These are phyloP conservation scores for Epichloe festucae DNA, from an alignment of 2,329 filamentous ascomycete species.

Conservation along the genomic window DNA sequence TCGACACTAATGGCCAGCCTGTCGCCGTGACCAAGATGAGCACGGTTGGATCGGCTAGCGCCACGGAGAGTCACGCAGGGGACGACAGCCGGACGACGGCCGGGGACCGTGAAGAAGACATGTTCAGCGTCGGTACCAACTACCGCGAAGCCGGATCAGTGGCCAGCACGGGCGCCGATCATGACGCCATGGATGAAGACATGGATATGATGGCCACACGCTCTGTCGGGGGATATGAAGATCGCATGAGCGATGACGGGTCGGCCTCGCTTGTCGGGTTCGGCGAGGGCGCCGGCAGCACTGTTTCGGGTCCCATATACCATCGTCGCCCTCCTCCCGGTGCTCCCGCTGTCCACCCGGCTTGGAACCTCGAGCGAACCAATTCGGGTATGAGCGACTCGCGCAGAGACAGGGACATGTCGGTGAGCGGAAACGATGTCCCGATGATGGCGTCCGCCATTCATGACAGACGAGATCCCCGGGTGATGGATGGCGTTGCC, in stretches of 20 bases:
- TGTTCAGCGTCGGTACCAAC: slow-evolving; percentile 55
- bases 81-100: slow-evolving; percentile 39
- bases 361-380: slow-evolving; percentile 36
- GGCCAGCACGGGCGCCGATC: slow-evolving; percentile 36
- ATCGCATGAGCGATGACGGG: slow-evolving; percentile 76
- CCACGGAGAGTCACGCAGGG: slow-evolving; percentile 59
- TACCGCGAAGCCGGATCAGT: slow-evolving; percentile 45
- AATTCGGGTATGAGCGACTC: slow-evolving; percentile 39
- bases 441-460: slow-evolving; percentile 32
- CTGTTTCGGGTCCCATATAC: slow-evolving; percentile 67
- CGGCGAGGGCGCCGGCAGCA: slow-evolving; percentile 80
- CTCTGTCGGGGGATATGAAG: slow-evolving; percentile 43
- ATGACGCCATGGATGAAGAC: slow-evolving; percentile 41
- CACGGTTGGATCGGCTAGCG: slow-evolving; percentile 83
- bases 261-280: slow-evolving; percentile 79
- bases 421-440: slow-evolving; percentile 25
- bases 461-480: slow-evolving; percentile 44
- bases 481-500: slow-evolving; percentile 54
- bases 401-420: slow-evolving; percentile 21
- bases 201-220: slow-evolving; percentile 30
- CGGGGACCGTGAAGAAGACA: slow-evolving; percentile 51
- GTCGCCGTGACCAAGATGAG: slow-evolving; percentile 63
- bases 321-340: slow-evolving; percentile 35
- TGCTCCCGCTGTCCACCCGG: slow-evolving; percentile 22
- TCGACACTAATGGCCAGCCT: slow-evolving; percentile 62